Evolutionary conservation across 148 eudicot species (phyloP).

Genomic region (Amaranthus palmeri): DNA sequence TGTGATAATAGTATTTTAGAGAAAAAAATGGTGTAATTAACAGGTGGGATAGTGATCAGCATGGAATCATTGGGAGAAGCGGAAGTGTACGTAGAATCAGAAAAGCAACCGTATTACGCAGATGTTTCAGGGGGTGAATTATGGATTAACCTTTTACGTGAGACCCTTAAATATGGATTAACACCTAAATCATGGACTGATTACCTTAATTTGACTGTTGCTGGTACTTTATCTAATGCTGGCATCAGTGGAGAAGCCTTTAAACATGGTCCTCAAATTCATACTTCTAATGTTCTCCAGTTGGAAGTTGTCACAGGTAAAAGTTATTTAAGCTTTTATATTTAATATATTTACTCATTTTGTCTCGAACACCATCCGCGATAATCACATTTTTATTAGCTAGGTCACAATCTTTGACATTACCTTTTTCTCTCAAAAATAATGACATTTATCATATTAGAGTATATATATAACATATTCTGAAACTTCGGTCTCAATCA

Average conservation of each 20-base stretch:
- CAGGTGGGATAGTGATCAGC: constrained; percentile 56
- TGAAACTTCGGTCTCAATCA: too few species aligned
- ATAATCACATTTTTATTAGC: too few species aligned
- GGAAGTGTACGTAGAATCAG: constrained; percentile 49
- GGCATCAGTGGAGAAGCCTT: constrained; percentile 93
- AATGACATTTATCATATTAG: too few species aligned
- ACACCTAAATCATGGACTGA: constrained; percentile 93
- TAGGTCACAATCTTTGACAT: too few species aligned
- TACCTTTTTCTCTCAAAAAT: too few species aligned
- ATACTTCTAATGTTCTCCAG: constrained; percentile 50
- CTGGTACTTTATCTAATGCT: constrained; percentile 87
- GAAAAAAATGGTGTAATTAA: too few species aligned
- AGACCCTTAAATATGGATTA: constrained; percentile 60
- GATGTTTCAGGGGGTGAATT: constrained; percentile 79
- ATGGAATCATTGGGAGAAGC: constrained; percentile 62
- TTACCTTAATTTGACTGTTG: constrained; percentile 83
- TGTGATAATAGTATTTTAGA: too few species aligned
- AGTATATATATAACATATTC: too few species aligned
- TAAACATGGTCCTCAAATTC: constrained; percentile 79
- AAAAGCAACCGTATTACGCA: constrained; percentile 43
- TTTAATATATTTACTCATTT: too few species aligned
- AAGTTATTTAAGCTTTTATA: too few species aligned
- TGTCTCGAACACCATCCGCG: too few species aligned
- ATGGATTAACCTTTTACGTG: constrained; percentile 77
- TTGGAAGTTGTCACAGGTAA: constrained; percentile 84